Base-by-base conservation (phyloP, 768 basidiomycete genomes). In the Baorangia bicolor region DNA sequence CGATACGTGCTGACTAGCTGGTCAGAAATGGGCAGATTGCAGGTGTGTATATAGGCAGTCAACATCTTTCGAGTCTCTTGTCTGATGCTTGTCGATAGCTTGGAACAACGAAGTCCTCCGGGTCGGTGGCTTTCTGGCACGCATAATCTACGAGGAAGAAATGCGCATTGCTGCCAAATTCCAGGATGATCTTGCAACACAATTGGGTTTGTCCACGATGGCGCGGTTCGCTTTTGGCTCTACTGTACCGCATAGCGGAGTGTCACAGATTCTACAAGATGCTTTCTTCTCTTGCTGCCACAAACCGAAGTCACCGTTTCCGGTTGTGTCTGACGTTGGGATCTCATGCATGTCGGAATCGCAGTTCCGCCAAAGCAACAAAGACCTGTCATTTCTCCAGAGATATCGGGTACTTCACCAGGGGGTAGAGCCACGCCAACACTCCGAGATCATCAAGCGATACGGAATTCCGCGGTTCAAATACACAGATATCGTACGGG, bases 61-160 rank as follows among this genome's bases (percentile, higher is more conserved):
- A 52, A 21, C 14, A 20, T 18, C 27, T 12, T n/a, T 0, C 2
- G 14, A 33, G 1, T 13, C 13, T 46, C 53, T 50, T 51, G 30
- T 6, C 7, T 49, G 14, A 53, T 27, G 20, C n/a, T 25, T 21
- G 13, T 41, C 20, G 8, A 28, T 55, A 90, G 89, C 85, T 16
- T 96, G 93, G 94, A 98, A 98, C 66, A 82, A 81, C 59, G 95
- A 97, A 65, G 78, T 98, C 10, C 77, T 98, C 10, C 86, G 82
- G 65, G 78, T 91, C 20, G 88, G 92, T 7, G 96, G 94, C 3
- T 83, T 88, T 55, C 78, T 97, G 35, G 79, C 89, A 39, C 86
- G 95, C 16, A 73, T 85, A 5, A 87, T 92, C 0, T 98, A 96
- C 63, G 94, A 97, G 62, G 73, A 85, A 41, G 92, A 97, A 70